A percentile compares a stretch with the other conserved stretches of the same genome.
phyloP scores from a whole-genome alignment of 257 asterid genomes.

The Plantago major region DNA sequence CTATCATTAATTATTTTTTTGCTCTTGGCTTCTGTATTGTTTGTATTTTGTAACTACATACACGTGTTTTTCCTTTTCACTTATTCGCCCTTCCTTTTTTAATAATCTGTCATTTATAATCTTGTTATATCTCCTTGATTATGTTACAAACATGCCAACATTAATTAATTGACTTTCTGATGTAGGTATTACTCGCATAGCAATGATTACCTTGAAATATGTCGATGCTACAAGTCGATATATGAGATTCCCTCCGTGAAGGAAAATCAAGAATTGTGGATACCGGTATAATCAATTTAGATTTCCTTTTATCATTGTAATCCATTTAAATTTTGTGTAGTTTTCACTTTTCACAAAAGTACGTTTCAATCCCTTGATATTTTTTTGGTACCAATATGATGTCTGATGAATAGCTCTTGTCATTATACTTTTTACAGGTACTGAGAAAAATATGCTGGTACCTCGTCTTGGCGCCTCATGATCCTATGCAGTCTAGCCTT shows the following conservation, averaged over 20 bases:
- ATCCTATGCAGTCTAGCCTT: slow-evolving; percentile 97
- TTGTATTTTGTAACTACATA: too few relatives aligned
- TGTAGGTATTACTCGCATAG: slow-evolving; percentile 73
- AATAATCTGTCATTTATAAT: background rate
- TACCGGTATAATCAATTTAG: slow-evolving; percentile 46
- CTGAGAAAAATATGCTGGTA: slow-evolving; percentile 97
- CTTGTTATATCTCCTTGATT: background rate
- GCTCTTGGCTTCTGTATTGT: too few relatives aligned
- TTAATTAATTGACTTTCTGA: slow-evolving; percentile 4
- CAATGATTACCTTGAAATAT: slow-evolving; percentile 93
- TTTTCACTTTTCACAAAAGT: background rate
- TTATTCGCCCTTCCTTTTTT: too few relatives aligned
- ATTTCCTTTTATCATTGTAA: background rate
- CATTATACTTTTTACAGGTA: slow-evolving; percentile 41
- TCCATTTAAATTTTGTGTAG: background rate
- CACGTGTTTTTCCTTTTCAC: too few relatives aligned
- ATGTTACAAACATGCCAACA: background rate
- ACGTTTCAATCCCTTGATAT: slow-evolving; percentile 6
- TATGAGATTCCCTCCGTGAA: slow-evolving; percentile 88
- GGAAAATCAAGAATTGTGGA: slow-evolving; percentile 83
- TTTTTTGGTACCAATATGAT: background rate
- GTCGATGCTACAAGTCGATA: slow-evolving; percentile 93
- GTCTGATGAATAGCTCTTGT: slow-evolving; percentile 1
- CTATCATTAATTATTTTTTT: too few relatives aligned
- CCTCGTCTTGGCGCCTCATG: slow-evolving; percentile 85